Percentiles rank a stretch among this genome's conserved stretches.
These are phyloP conservation scores for Russula foetens DNA, from an alignment of 768 basidiomycete genomes.

Conservation along the genomic window DNA sequence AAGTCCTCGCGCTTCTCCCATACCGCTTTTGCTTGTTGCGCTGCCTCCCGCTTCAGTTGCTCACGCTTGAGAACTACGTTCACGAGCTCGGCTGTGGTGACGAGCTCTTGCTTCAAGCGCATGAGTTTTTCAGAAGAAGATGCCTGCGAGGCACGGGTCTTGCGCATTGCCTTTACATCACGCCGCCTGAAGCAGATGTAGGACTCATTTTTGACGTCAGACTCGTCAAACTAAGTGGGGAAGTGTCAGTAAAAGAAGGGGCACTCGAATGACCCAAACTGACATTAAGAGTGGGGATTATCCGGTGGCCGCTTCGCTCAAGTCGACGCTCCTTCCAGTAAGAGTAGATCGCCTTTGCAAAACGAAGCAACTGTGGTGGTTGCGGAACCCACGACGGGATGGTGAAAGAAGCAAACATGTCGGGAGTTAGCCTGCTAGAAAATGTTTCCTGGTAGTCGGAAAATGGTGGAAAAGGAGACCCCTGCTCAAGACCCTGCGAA, in stretches of 20 bases:
- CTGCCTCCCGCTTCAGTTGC: conserved; percentile 59
- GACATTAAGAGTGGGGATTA: conserved; percentile 86
- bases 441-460: conserved; percentile 66
- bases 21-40: conserved; percentile 49
- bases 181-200: conserved; percentile 96
- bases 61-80: conserved; percentile 64
- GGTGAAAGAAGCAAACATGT: conserved; percentile 60
- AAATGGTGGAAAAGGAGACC: conserved; percentile 64
- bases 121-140: conserved; percentile 84
- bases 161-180: conserved; percentile 89
- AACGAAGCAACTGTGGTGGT: conserved; percentile 51
- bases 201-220: conserved; percentile 82
- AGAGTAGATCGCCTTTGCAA: conserved; percentile 70
- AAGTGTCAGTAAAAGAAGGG: background rate
- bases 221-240: conserved; percentile 65
- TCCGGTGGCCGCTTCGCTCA: conserved; percentile 71
- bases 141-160: conserved; percentile 87
- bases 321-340: conserved; percentile 86
- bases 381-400: conserved; percentile 64
- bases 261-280: conserved; percentile 24
- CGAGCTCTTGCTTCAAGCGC: conserved; percentile 71
- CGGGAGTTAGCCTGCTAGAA: conserved; percentile 46
- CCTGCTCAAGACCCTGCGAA: conserved; percentile 52
- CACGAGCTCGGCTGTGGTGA: conserved; percentile 65
- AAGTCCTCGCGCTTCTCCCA: conserved; percentile 76